Evolutionary conservation across 352 stramenopile genomes (phyloP).

Genomic region (Peronosclerospora sorghi): DNA sequence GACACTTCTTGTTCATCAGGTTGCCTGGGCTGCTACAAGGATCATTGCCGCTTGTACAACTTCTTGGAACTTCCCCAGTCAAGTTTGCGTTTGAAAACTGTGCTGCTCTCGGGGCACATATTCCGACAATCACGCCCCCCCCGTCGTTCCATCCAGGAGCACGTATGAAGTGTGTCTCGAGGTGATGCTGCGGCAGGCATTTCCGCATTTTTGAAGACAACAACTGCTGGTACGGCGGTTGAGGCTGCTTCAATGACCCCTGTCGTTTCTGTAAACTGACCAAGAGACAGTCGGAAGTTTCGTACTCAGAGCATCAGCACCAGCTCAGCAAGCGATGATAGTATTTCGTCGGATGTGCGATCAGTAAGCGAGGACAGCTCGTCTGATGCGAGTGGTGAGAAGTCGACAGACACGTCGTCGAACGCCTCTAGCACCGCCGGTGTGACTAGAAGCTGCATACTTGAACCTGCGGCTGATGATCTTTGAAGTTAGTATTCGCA

Average conservation of each 20-base stretch:
- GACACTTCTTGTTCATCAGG: constrained; percentile 2
- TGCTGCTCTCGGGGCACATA: constrained; percentile 9
- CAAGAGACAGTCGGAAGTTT: constrained; percentile 24
- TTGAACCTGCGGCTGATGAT: constrained; percentile 7
- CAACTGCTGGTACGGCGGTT: constrained; percentile 21
- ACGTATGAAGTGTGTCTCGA: constrained; percentile 14
- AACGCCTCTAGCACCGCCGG: constrained; percentile 1
- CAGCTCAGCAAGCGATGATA: background rate
- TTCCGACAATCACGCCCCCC: constrained; percentile 15
- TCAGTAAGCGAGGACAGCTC: too few relatives aligned
- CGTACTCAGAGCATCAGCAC: constrained; percentile 6
- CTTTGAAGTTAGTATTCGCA: constrained; percentile 17
- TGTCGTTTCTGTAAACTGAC: constrained; percentile 29
- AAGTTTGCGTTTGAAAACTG: constrained; percentile 22
- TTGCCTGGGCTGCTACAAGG: constrained; percentile 31
- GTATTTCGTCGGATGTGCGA: too few relatives aligned
- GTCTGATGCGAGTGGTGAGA: background rate
- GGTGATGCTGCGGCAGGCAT: constrained; percentile 23
- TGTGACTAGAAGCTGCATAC: constrained; percentile 3
- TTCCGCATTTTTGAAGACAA: constrained; percentile 15
- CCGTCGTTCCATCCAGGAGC: background rate
- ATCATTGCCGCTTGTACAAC: constrained; percentile 36
- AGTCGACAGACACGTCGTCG: constrained; percentile 2
- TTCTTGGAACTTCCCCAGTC: constrained; percentile 21
- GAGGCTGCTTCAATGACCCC: constrained; percentile 30